These are phyloP conservation scores for Arxiozyma slooffiae DNA, from an alignment of 1,139 yeast genomes.

Conservation along the genomic window DNA sequence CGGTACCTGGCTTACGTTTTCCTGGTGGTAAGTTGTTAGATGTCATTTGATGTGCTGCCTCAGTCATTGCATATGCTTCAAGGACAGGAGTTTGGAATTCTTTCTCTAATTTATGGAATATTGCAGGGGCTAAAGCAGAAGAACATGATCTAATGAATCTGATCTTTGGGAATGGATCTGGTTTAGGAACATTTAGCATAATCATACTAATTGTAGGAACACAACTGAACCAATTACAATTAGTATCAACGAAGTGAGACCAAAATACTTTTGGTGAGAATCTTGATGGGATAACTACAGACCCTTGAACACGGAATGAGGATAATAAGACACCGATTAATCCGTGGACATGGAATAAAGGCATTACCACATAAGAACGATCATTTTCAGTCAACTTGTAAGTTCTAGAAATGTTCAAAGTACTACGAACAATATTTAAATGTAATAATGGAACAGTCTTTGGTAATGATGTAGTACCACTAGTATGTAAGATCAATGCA, in stretches of 20 bases:
- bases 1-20: conserved; percentile 55
- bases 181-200: conserved; percentile 42
- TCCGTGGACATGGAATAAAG: conserved; percentile 66
- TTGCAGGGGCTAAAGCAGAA: conserved; percentile 54
- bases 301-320: conserved; percentile 51
- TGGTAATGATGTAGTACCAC: conserved; percentile 66
- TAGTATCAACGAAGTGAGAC: conserved; percentile 40
- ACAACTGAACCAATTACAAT: conserved; percentile 61
- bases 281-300: conserved; percentile 46
- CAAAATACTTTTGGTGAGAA: conserved; percentile 54
- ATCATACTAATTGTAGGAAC: conserved; percentile 66
- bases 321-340: conserved; percentile 52
- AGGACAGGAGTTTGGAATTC: conserved; percentile 53
- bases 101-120: conserved; percentile 45
- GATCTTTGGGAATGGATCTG: conserved; percentile 42
- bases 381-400: conserved; percentile 42
- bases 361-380: conserved; percentile 56
- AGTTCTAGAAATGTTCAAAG: conserved; percentile 46
- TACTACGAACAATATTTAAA: conserved; percentile 47
- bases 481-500: conserved; percentile 57
- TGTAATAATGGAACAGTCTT: conserved; percentile 64
- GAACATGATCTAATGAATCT: conserved; percentile 63
- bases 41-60: conserved; percentile 64
- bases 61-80: conserved; percentile 75
- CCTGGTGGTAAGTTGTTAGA: conserved; percentile 59